Conservation (phyloP, 768 basidiomycete genomes). For the Grammothele lineata region DNA sequence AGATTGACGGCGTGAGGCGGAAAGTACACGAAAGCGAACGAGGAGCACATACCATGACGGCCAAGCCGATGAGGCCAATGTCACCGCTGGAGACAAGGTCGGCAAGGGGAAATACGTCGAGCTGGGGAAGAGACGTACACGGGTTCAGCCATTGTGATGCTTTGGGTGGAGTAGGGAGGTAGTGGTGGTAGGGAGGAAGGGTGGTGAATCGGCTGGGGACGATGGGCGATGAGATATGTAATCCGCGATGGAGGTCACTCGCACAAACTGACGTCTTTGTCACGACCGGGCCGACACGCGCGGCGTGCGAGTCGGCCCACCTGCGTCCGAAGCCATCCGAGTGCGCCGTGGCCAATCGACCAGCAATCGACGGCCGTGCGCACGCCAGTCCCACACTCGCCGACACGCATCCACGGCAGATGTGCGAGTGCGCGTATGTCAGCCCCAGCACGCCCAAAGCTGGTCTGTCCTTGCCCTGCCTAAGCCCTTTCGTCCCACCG, state of each 20-base stretch:
- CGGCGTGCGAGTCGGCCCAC: conserved; percentile 13
- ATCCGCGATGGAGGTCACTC: not conserved
- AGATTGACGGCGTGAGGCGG: not conserved
- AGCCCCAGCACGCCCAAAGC: no score
- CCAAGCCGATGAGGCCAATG: conserved; percentile 97
- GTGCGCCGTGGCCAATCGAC: not conserved
- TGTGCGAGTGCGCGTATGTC: conserved; percentile 26
- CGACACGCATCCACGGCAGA: not conserved
- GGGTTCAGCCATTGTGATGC: conserved; percentile 41
- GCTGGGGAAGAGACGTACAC: conserved; percentile 39
- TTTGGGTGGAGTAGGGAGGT: conserved; percentile 27
- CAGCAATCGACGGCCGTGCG: no score
- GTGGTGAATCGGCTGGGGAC: conserved; percentile 10
- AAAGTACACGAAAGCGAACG: not conserved
- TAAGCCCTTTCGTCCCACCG: no score
- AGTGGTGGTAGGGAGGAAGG: conserved; percentile 22
- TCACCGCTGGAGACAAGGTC: conserved; percentile 62
- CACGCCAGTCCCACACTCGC: not conserved
- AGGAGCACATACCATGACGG: not conserved
- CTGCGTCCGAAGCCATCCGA: conserved; percentile 7
- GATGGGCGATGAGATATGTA: conserved; percentile 28
- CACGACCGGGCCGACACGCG: conserved; percentile 18
- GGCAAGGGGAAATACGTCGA: conserved; percentile 15
- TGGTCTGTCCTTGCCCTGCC: no score
- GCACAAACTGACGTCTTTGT: conserved; percentile 20